These are phyloP conservation scores for Gomphus bonarii DNA, from an alignment of 1,284 basidiomycete genomes.

Conservation along the genomic window DNA sequence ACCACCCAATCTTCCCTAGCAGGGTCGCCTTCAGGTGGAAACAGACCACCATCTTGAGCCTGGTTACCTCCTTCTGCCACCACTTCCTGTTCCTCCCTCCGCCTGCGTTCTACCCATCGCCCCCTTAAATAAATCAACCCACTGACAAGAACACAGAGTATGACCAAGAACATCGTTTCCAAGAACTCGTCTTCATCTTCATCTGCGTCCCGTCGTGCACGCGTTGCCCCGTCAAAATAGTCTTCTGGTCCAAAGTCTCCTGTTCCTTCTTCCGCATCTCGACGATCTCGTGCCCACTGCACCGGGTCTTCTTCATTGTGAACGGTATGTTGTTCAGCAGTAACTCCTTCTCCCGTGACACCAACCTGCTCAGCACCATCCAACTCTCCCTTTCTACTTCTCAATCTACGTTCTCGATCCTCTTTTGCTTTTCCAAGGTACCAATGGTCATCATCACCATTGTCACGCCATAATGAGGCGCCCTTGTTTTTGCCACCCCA, in stretches of 20 bases:
- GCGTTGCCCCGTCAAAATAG: slow-evolving; percentile 60
- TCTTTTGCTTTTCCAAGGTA: slow-evolving; percentile 72
- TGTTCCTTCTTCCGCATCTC: slow-evolving; percentile 63
- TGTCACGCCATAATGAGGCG: slow-evolving; percentile 50
- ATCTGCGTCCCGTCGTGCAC: slow-evolving; percentile 37
- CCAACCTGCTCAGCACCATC: slow-evolving; percentile 26
- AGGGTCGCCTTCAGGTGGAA: slow-evolving; percentile 55
- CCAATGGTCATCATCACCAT: slow-evolving; percentile 49
- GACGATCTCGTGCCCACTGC: slow-evolving; percentile 68
- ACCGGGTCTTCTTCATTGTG: slow-evolving; percentile 16
- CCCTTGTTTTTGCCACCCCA: slow-evolving; percentile 53
- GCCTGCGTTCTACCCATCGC: slow-evolving; percentile 56
- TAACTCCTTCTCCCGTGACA: slow-evolving; percentile 24
- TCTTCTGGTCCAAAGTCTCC: slow-evolving; percentile 70
- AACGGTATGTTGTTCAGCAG: slow-evolving; percentile 15
- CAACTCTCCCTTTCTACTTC: slow-evolving; percentile 41
- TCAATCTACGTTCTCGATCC: slow-evolving; percentile 25
- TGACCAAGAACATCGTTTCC: slow-evolving; percentile 62
- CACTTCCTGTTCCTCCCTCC: slow-evolving; percentile 34
- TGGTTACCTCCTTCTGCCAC: slow-evolving; percentile 15
- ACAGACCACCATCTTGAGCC: slow-evolving; percentile 31
- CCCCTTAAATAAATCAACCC: slow-evolving; percentile 62
- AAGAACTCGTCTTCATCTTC: slow-evolving; percentile 51
- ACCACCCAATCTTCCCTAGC: slow-evolving; percentile 58
- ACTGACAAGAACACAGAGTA: slow-evolving; percentile 55